Evolutionary conservation across 1,284 basidiomycete species (phyloP).

Genomic region (Megacollybia platyphylla): DNA sequence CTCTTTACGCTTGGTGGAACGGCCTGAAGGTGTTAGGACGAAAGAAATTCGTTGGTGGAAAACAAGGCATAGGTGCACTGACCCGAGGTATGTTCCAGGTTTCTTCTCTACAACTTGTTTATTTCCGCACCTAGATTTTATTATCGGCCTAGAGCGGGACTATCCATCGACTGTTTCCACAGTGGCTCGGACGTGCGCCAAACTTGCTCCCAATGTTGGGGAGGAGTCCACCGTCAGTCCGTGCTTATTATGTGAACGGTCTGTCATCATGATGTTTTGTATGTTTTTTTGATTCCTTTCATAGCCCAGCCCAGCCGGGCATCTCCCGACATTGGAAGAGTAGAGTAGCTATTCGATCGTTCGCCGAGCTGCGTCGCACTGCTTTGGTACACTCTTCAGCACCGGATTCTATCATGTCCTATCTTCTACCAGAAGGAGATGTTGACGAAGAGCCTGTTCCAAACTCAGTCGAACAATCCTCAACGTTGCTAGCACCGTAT

Average conservation of each 20-base stretch:
- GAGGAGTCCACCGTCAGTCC: constrained; percentile 7
- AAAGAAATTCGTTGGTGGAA: constrained; percentile 31
- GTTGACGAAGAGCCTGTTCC: background rate
- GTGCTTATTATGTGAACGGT: constrained; percentile 72
- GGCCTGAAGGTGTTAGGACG: constrained; percentile 38
- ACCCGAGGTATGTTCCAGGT: constrained; percentile 51
- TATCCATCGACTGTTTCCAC: constrained; percentile 87
- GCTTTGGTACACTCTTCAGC: too few species aligned
- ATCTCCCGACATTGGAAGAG: background rate
- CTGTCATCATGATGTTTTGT: constrained; percentile 12
- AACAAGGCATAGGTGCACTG: constrained; percentile 53
- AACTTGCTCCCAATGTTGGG: constrained; percentile 59
- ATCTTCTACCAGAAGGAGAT: background rate
- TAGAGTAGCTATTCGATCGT: background rate
- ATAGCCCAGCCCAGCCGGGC: background rate
- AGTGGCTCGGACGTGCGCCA: constrained; percentile 74
- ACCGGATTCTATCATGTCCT: background rate
- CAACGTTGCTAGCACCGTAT: background rate
- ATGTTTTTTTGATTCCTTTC: constrained; percentile 1
- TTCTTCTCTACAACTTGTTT: background rate
- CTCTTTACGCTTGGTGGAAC: constrained; percentile 67
- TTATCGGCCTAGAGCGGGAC: constrained; percentile 67
- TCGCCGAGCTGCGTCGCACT: background rate
- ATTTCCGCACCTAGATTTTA: constrained; percentile 37
- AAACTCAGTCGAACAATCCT: background rate